A percentile compares a stretch with the other conserved stretches of the same genome.
Conservation (phyloP, 306 rosid species). For the Acacia melanoxylon region DNA sequence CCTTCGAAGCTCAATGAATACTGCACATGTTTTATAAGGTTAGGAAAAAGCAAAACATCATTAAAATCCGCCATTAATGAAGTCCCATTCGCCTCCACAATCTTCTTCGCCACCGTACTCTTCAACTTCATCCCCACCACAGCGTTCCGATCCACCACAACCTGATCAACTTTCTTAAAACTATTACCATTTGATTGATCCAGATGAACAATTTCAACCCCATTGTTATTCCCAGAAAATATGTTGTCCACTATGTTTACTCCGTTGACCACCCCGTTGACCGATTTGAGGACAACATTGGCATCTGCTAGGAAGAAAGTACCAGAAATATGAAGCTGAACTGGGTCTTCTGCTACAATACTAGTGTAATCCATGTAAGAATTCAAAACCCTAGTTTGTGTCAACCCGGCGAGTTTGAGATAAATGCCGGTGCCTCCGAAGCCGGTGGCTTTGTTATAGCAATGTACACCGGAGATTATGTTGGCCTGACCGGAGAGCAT, state of each 20-base stretch:
- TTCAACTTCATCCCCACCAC: slow-evolving; percentile 71
- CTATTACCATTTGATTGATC: slow-evolving; percentile 53
- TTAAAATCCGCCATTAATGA: slow-evolving; percentile 68
- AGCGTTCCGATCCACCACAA: slow-evolving; percentile 71
- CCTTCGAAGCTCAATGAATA: slow-evolving; percentile 49
- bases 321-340: slow-evolving; percentile 70
- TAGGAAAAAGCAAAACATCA: slow-evolving; percentile 59
- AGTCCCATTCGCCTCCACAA: slow-evolving; percentile 57
- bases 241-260: slow-evolving; percentile 79
- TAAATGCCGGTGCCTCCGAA: slow-evolving; percentile 89
- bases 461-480: slow-evolving; percentile 66
- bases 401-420: slow-evolving; percentile 59
- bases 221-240: slow-evolving; percentile 65
- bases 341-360: slow-evolving; percentile 85
- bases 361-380: slow-evolving; percentile 86
- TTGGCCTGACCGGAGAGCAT: slow-evolving; percentile 78
- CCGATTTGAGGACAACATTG: too few relatives aligned
- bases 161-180: slow-evolving; percentile 60
- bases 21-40: slow-evolving; percentile 64
- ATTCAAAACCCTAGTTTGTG: slow-evolving; percentile 80
- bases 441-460: slow-evolving; percentile 82
- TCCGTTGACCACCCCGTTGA: slow-evolving; percentile 64
- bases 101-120: slow-evolving; percentile 56
- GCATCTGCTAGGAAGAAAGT: slow-evolving; percentile 90
- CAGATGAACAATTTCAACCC: slow-evolving; percentile 60